Evolutionary conservation across 2,329 filamentous ascomycete species (phyloP).

Genomic region (Aspergillus fijiensis): DNA sequence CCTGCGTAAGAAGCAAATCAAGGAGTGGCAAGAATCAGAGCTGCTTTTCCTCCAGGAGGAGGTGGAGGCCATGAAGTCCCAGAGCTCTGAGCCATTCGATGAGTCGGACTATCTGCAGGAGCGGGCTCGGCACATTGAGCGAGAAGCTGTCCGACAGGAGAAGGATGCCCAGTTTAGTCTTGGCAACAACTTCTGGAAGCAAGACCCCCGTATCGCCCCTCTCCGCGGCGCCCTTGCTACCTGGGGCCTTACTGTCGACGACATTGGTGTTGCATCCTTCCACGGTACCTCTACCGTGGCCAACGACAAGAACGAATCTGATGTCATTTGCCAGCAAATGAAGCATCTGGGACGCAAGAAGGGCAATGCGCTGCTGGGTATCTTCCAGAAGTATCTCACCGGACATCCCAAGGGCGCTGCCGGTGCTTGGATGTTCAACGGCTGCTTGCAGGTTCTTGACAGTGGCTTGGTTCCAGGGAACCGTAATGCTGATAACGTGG

Average conservation of each 20-base stretch:
- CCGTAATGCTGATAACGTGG: conserved; percentile 96
- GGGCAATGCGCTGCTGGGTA: conserved; percentile 92
- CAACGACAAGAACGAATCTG: conserved; percentile 99
- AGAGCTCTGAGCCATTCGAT: conserved; percentile 68
- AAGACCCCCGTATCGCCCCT: conserved; percentile 88
- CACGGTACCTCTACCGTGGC: conserved; percentile 98
- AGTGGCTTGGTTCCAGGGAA: conserved; percentile 92
- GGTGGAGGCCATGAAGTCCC: conserved; percentile 82
- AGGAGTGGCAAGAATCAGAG: conserved; percentile 94
- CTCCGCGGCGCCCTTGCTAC: conserved; percentile 93
- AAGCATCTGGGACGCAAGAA: conserved; percentile 91
- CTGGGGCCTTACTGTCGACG: conserved; percentile 96
- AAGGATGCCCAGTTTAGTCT: conserved; percentile 89
- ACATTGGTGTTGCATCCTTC: conserved; percentile 93
- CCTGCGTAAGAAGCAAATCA: conserved; percentile 89
- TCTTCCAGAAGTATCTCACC: conserved; percentile 99
- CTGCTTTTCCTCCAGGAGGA: conserved; percentile 91
- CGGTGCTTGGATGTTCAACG: conserved; percentile 99
- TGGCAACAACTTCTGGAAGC: conserved; percentile 99
- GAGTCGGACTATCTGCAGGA: conserved; percentile 84
- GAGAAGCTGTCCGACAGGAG: conserved; percentile 82
- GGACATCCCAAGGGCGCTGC: conserved; percentile 99
- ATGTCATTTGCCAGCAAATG: conserved; percentile 94
- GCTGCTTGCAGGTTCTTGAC: conserved; percentile 92
- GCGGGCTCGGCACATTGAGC: conserved; percentile 81